Evolutionary conservation across 2,329 filamentous ascomycete genomes (phyloP), one percentile per base, ranked within the genome.

Genomic region (Dothideomycetes sp.): DNA sequence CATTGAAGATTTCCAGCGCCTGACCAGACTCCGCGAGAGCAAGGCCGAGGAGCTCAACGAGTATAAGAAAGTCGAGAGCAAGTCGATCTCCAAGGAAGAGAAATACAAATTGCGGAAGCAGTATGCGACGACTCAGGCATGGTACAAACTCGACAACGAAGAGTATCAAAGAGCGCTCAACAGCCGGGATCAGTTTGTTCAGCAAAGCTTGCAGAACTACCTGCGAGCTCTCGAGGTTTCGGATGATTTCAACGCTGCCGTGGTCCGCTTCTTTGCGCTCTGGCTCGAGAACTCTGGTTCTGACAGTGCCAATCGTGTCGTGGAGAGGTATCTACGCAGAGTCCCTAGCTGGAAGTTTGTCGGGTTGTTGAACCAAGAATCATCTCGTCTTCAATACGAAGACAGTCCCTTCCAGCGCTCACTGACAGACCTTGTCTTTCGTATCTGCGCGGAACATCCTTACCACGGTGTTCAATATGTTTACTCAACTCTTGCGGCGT

Each of bases 391-490:
- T 5, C 78, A 94, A 46, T 76, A 84, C 46, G 73, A 80, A 22
- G 62, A 71, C 1, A 73, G 71, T 12, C 57, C 68, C 0, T 98
- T 99, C 54, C 91, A 98, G 54, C 70, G 68, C 28, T 69, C 89
- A 1, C 68, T 99, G 2, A 75, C 78, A 37, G 68, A 70, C 2
- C 66, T 98, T 13, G 79, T 96, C 4, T 77, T 79, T 53, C 80
- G 79, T 7, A 94, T 98, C 41, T 96, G 89, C 55, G 70, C 75
- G 9, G 87, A 98, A 43, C 91, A 99, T 62, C 93, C 91, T 0
- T 94, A 88, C 59, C 93, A 98, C 57, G 87, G 87, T 34, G 89
- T 96, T 79, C 94, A 98, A 58, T 88, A 96, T 52, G 85, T 98
- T 29, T 95, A 89, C 69, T 84, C 88, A 2, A 80, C 82, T 16